Base-by-base conservation (phyloP, 2,329 filamentous ascomycete genomes). In the Capronia coronata region DNA sequence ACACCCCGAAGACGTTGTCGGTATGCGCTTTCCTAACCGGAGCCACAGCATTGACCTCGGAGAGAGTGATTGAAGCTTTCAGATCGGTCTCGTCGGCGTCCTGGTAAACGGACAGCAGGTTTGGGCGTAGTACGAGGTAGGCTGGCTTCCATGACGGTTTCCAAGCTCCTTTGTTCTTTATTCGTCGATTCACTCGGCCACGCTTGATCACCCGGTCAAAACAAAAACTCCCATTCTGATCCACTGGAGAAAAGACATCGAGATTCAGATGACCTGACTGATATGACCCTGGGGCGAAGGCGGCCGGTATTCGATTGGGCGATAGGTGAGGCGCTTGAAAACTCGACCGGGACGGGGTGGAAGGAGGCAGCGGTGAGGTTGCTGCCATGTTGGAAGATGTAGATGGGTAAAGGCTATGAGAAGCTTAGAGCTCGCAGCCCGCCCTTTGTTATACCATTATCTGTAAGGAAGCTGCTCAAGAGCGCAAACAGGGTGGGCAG, bases 201-300 rank as follows among this genome's bases (percentile, higher is more conserved):
- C 84, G 82, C 71, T 94, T 97, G 67, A 97, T 78, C 48, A 97
- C 87, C 43, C 89, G 84, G 68, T 98, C 93, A 63, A 94, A 94
- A 63, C 93, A 90, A 67, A 95, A 98, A 68, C 88, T 93, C 55
- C 93, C 93, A 68, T 94, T 90, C 68, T 94, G 84, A 65, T 91
- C 94, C 57, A 97, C 88, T 3, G 89, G 87, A 23, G 87, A 93
- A 63, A 88, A 82, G 13, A 82, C 75, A 57, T 86, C 81, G 37
- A 84, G 64, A 21, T 71, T 73, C 21, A 80, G 67, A 59, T 78
- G 75, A 48, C 69, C 69, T 48, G 62, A 71, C 50, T 70, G 68
- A 60, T 60, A 60, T 9, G 56, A 52, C n/a, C n/a, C 21, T 29
- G 46, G 46, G 11, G 43, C 18, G 16, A 43, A 49, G 10, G 42